Base-by-base conservation (phyloP, 1,139 yeast species). In the Debaryomycetaceae sp. region DNA sequence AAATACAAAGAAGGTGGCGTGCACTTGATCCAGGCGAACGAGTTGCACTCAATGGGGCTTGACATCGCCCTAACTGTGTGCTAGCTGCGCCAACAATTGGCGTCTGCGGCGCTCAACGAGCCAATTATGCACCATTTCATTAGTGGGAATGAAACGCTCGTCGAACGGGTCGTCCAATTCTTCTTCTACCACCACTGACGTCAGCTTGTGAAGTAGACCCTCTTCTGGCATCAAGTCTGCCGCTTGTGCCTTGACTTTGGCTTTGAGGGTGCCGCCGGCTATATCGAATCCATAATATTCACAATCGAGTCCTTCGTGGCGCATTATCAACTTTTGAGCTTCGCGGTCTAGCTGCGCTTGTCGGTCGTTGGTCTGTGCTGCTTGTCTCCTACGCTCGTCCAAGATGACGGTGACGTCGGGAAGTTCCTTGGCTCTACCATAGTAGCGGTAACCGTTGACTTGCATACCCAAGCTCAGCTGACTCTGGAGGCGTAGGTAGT, bases 361-460 rank as follows among this genome's bases (percentile, higher is more conserved):
- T 9, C 16, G 20, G 34, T 32, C 34, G 35, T 19, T 32, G 25
- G 25, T 25, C 9, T 25, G 18, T 22, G 60, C 28, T 46, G 46
- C 29, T 58, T 53, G n/a, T n/a, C n/a, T n/a, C n/a, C n/a, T n/a
- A 26, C 56, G 56, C 26, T 57, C 51, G 36, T 67, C 61, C 18
- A 80, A 44, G 21, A 77, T 42, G 38, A 72, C 71, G 38, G 74
- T 70, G 3, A 82, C 89, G 42, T 85, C 95, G 0, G 89, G 84
- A 10, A 88, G 56, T 28, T 85, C 93, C 33, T 75, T 68, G 0
- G 96, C 95, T 29, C 95, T 57, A 0, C 96, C 96, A 56, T 77
- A 88, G 52, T 84, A 88, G 40, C 83, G 58, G 45, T 76, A 78
- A 1, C 88, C 84, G 30, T 75, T 60, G 11, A 63, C 49, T 11